Evolutionary conservation across 2,329 filamentous ascomycete genomes (phyloP), one percentile per base, ranked within the genome.

Genomic region (Paraconiothyrium brasiliense): DNA sequence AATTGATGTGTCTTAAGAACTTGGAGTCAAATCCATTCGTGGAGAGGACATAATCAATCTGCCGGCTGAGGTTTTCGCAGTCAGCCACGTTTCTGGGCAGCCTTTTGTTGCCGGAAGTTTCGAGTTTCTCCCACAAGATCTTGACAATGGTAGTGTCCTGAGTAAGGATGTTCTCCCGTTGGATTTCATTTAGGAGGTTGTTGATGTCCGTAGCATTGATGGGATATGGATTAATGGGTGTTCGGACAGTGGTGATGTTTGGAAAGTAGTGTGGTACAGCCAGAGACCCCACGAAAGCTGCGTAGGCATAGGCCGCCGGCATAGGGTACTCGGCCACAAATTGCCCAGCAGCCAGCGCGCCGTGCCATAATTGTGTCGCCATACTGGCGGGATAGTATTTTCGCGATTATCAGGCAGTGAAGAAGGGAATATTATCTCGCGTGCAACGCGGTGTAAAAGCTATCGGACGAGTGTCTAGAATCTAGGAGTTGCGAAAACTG

Each of bases 181-280:
- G 30, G 14, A 50, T 34, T 20, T 35, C 2, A 7, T 50, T 30
- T 1, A 54, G 13, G 4, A 43, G n/a, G 2, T 3, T 54, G 14
- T 43, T 10, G 35, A 54, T 30, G n/a, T 54, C 50, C 8, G 50
- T 54, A 11, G 9, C 16, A 34, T 54, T 54, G 35, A 54, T 39
- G 14, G 34, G 16, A 14, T 16, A 24, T 14, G 8, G 34, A 52
- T 52, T n/a, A 24, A 52, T 13, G 20, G 34, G n/a, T 13, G 27
- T 16, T n/a, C 20, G 50, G 14, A 30, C 30, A n/a, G 20, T 30
- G 2, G 47, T 52, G 32, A 52, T 10, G 27, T 44, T 44, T 6
- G 39, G 30, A 39, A 44, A 34, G 16, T 55, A 44, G 41, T 55
- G 37, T 3, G 37, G 51, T 13, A 54, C n/a, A 34, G 37, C 27